phyloP scores from a whole-genome alignment of 2,329 filamentous ascomycete genomes.

The Fusarium torreyae region DNA sequence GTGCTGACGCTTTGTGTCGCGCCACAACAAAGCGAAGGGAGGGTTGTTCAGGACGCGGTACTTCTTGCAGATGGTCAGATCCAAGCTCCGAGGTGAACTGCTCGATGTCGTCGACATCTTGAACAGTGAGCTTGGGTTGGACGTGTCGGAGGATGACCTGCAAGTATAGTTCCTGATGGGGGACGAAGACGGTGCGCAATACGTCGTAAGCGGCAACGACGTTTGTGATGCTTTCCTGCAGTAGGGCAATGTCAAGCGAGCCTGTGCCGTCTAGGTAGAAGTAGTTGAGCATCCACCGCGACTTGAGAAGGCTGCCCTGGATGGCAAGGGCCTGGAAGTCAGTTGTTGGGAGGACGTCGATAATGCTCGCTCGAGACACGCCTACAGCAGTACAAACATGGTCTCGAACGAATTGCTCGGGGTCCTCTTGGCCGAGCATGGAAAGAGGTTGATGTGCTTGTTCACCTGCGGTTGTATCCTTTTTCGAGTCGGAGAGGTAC shows the following conservation, averaged over 20 bases:
- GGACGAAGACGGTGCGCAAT: slow-evolving; percentile 39
- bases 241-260: slow-evolving; percentile 6
- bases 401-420: slow-evolving; percentile 30
- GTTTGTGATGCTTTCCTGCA: slow-evolving; percentile 33
- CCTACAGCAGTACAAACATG: slow-evolving; percentile 36
- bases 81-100: slow-evolving; percentile 20
- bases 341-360: slow-evolving; percentile 42
- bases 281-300: slow-evolving; percentile 44
- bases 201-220: slow-evolving; percentile 32
- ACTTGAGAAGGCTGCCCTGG: slow-evolving; percentile 30
- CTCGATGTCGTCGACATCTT: slow-evolving; percentile 23
- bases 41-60: background rate
- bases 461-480: background rate
- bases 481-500: slow-evolving; percentile 6
- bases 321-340: slow-evolving; percentile 41
- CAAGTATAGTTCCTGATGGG: slow-evolving; percentile 16
- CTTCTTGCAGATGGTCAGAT: background rate
- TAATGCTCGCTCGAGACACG: slow-evolving; percentile 43
- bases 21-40: slow-evolving; percentile 27
- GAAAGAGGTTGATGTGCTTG: slow-evolving; percentile 25
- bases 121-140: slow-evolving; percentile 14
- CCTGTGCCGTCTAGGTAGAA: slow-evolving; percentile 30
- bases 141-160: slow-evolving; percentile 34
- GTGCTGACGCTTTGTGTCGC: slow-evolving; percentile 7
- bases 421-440: slow-evolving; percentile 5